phyloP scores from a whole-genome alignment of 2,329 filamentous ascomycete species.

The Xylariaceae sp. region DNA sequence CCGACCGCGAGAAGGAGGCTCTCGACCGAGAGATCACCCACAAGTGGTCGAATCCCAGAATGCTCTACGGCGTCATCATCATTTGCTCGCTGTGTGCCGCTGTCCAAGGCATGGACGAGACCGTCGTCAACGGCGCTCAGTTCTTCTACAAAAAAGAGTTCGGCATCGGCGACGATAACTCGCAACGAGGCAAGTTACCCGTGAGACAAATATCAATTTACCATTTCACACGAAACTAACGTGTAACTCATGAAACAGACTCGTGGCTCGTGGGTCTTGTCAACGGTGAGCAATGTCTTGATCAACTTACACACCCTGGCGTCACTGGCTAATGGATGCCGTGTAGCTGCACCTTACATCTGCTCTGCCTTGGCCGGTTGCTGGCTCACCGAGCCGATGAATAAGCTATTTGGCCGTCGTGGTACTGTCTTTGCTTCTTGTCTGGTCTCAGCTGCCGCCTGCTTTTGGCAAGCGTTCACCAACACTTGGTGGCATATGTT shows the following conservation, averaged over 20 bases:
- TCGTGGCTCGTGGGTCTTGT: conserved; percentile 64
- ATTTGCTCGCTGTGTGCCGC: conserved; percentile 53
- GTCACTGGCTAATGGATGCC: not conserved
- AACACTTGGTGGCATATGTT: conserved; percentile 68
- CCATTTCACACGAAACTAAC: not conserved
- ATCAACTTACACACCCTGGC: not conserved
- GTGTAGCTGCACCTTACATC: conserved; percentile 57
- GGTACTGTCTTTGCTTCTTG: conserved; percentile 74
- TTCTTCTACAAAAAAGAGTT: conserved; percentile 66
- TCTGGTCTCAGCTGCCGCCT: conserved; percentile 58
- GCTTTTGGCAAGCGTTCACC: conserved; percentile 53
- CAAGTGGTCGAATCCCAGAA: conserved; percentile 69
- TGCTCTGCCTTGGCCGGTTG: conserved; percentile 71
- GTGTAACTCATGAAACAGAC: conserved; percentile 31
- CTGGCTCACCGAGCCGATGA: conserved; percentile 75
- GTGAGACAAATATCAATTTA: not conserved
- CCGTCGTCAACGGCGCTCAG: conserved; percentile 70
- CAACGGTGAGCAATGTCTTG: conserved; percentile 47
- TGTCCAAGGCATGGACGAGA: conserved; percentile 74
- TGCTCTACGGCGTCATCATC: conserved; percentile 67
- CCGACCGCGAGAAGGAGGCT: conserved; percentile 57
- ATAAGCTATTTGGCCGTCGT: conserved; percentile 68
- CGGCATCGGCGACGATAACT: conserved; percentile 56
- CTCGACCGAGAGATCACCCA: conserved; percentile 64
- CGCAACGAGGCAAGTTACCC: conserved; percentile 39